phyloP scores from a whole-genome alignment of 306 rosid genomes.

The Nissolia schottii region DNA sequence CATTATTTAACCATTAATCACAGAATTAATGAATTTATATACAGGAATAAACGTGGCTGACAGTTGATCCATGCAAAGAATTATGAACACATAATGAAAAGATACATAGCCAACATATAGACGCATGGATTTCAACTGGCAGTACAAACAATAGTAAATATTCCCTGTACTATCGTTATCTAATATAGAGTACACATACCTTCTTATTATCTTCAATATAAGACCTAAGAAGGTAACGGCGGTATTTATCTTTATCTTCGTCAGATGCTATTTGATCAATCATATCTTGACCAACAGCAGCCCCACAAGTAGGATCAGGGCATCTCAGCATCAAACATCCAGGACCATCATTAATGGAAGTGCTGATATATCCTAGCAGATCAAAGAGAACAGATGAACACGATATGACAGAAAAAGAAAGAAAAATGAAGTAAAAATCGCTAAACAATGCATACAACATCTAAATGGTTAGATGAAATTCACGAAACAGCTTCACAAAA shows the following conservation, averaged over 20 bases:
- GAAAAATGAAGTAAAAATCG: not conserved
- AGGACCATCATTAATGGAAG: slow-evolving; percentile 87
- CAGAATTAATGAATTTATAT: not conserved
- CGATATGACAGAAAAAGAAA: not conserved
- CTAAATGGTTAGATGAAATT: not conserved
- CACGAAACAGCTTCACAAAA: not conserved
- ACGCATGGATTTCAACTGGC: not conserved
- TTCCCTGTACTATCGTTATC: not conserved
- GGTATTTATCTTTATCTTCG: slow-evolving; percentile 69
- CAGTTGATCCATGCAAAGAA: slow-evolving; percentile 6
- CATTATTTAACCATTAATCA: slow-evolving; percentile 2
- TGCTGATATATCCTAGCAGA: slow-evolving; percentile 63
- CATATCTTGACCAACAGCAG: slow-evolving; percentile 84
- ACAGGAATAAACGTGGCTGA: not conserved
- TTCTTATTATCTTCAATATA: slow-evolving; percentile 89
- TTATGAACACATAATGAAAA: not conserved
- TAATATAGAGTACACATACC: slow-evolving; percentile 43
- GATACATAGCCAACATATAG: not conserved
- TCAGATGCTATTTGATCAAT: slow-evolving; percentile 45
- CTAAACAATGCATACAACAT: not conserved
- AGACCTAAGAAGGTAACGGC: slow-evolving; percentile 77
- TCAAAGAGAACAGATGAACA: not conserved
- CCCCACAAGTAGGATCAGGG: slow-evolving; percentile 86
- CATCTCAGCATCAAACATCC: slow-evolving; percentile 91
- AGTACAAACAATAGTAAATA: not conserved